Base-by-base conservation (phyloP, 176 grass and related monocot genomes). In the Rhynchospora tenuis region DNA sequence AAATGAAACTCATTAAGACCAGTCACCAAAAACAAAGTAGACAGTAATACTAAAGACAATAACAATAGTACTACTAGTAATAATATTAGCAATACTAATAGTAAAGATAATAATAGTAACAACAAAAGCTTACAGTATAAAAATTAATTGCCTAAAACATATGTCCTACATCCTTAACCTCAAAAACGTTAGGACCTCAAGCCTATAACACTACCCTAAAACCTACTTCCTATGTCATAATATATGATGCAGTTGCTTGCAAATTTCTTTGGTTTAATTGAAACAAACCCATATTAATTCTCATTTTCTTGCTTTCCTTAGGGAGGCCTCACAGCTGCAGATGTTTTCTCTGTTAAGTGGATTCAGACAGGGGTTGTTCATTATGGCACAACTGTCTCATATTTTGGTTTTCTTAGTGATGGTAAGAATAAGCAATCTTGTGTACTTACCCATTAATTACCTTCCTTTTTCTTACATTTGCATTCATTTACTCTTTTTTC, bases 401-500 rank as follows among this genome's bases (percentile, higher is more conserved):
- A 99, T 77, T 99, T 93, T 91, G 93, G 96, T 80, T 99, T 99
- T 84, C 65, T 99, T 64, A 95, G 93, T 86, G 96, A 99, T 89
- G 96, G 93, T 99, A 99, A 88, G 50, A 38, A 55, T 77, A 3
- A 77, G 26, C 38, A 73, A 78, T 60, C 54, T 44, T 43, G 1
- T 38, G 86, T 81, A 72, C 45, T 82, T n/a, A 46, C 47, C 16
- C 33, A 57, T 85, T 19, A 44, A 17, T 29, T 73, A 57, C 75
- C 78, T 62, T 76, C 42, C 55, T 87, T 7, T 26, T 45, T 64
- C 33, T 27, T 15, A 60, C 27, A 56, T 48, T 44, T 79, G 14
- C 86, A 81, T 38, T 81, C 15, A 23, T 54, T 80, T 83, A 9
- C 33, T 62, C 44, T 33, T 91, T 33, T 91, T 89, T 86, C 19